Evolutionary conservation across 352 stramenopile species (phyloP).

Genomic region (Plasmopara viticola): DNA sequence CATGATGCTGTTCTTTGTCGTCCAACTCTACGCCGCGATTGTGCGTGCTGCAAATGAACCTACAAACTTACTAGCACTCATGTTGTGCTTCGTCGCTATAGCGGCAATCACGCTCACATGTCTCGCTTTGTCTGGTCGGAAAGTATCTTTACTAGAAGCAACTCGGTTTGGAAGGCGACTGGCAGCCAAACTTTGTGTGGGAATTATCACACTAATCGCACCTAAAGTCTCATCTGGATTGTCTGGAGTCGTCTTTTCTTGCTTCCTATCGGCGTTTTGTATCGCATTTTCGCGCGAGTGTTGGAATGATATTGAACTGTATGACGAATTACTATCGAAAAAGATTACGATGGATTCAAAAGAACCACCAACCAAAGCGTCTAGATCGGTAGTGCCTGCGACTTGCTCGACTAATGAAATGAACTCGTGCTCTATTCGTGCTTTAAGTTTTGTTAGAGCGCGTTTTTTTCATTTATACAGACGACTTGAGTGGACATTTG

Average conservation of each 20-base stretch:
- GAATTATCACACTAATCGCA: slow-evolving; percentile 38
- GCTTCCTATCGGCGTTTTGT: slow-evolving; percentile 58
- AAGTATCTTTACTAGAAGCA: slow-evolving; percentile 33
- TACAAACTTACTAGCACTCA: slow-evolving; percentile 27
- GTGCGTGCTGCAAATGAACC: slow-evolving; percentile 37
- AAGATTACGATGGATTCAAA: slow-evolving; percentile 9
- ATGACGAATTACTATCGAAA: slow-evolving; percentile 17
- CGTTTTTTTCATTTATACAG: slow-evolving; percentile 58
- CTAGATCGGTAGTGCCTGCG: neutral
- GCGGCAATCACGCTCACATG: slow-evolving; percentile 40
- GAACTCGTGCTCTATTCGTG: slow-evolving; percentile 19
- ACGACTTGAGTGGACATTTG: slow-evolving; percentile 73
- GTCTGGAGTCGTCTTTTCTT: slow-evolving; percentile 46
- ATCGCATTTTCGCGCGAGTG: slow-evolving; percentile 59
- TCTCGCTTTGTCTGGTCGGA: slow-evolving; percentile 41
- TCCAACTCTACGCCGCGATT: slow-evolving; percentile 48
- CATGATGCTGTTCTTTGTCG: slow-evolving; percentile 57
- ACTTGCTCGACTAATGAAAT: neutral
- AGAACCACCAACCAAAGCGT: neutral
- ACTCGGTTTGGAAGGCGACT: slow-evolving; percentile 20
- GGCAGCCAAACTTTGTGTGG: slow-evolving; percentile 37
- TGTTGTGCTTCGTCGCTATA: slow-evolving; percentile 41
- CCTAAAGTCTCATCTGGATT: slow-evolving; percentile 37
- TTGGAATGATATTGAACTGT: slow-evolving; percentile 63
- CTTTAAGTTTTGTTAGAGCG: slow-evolving; percentile 21